These are phyloP conservation scores for Kodamaea kaohsiungensis DNA, from an alignment of 805 yeast species.

Conservation along the genomic window DNA sequence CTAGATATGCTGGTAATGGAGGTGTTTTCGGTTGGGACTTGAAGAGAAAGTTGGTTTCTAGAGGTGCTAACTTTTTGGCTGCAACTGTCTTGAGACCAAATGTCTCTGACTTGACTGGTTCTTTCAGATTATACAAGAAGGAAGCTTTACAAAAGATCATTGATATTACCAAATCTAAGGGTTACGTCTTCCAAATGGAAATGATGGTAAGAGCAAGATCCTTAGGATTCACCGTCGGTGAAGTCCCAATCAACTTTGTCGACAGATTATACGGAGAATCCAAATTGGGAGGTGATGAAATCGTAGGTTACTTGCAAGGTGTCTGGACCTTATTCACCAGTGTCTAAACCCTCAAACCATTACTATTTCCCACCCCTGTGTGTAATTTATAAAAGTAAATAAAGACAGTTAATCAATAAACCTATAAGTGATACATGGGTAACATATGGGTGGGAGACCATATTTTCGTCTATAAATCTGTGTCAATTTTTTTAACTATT, in stretches of 20 bases:
- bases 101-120: conserved; percentile 75
- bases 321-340: conserved; percentile 68
- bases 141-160: conserved; percentile 66
- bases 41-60: conserved; percentile 71
- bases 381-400: background rate
- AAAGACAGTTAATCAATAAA: background rate
- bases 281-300: conserved; percentile 79
- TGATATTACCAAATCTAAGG: conserved; percentile 68
- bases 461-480: background rate
- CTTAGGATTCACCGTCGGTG: conserved; percentile 72
- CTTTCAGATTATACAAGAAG: conserved; percentile 74
- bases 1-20: conserved; percentile 78
- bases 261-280: conserved; percentile 79
- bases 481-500: background rate
- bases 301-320: conserved; percentile 74
- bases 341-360: too few species aligned
- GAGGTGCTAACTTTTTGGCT: conserved; percentile 82
- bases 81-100: conserved; percentile 68
- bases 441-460: background rate
- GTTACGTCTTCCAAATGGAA: conserved; percentile 86
- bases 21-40: conserved; percentile 86
- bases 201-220: conserved; percentile 83
- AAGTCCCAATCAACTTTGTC: conserved; percentile 76
- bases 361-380: background rate
- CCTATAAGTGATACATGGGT: background rate